A percentile compares a stretch with the other conserved stretches of the same genome.
phyloP scores from a whole-genome alignment of 805 yeast species.

The Candida manassasensis region DNA sequence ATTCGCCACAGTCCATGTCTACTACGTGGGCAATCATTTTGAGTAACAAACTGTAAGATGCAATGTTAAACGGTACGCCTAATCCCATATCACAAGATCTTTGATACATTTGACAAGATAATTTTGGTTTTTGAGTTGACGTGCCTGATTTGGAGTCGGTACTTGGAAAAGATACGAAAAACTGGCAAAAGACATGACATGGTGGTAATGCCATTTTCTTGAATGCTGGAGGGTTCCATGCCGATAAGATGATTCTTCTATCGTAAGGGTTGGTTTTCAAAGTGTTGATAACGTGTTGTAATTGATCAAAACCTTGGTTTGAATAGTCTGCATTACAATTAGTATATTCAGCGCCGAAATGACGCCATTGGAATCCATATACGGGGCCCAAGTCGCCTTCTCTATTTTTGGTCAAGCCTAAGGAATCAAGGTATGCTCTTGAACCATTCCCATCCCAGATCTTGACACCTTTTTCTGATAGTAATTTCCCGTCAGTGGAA shows the following conservation, averaged over 20 bases:
- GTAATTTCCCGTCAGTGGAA: constrained; percentile 76
- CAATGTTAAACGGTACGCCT: constrained; percentile 98
- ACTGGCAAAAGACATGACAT: constrained; percentile 94
- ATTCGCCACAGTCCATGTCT: constrained; percentile 92
- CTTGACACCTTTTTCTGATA: constrained; percentile 82
- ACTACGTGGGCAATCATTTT: constrained; percentile 95
- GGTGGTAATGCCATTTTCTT: constrained; percentile 96
- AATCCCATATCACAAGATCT: constrained; percentile 99
- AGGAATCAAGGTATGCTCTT: constrained; percentile 77
- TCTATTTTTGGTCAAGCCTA: constrained; percentile 74
- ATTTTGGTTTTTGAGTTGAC: constrained; percentile 46
- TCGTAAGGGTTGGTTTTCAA: constrained; percentile 89
- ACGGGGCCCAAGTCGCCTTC: constrained; percentile 98
- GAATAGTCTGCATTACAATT: constrained; percentile 86
- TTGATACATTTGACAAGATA: constrained; percentile 89
- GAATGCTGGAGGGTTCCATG: constrained; percentile 98
- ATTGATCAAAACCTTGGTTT: constrained; percentile 88
- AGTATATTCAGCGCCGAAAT: constrained; percentile 89
- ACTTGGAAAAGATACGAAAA: constrained; percentile 82
- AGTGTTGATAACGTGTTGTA: constrained; percentile 71
- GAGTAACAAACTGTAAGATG: constrained; percentile 89
- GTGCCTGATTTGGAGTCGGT: constrained; percentile 15
- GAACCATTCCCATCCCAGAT: constrained; percentile 99
- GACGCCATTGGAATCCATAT: constrained; percentile 99
- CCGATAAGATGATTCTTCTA: constrained; percentile 88